Evolutionary conservation across 2,329 filamentous ascomycete species (phyloP).

Genomic region (Colletotrichum sp.): DNA sequence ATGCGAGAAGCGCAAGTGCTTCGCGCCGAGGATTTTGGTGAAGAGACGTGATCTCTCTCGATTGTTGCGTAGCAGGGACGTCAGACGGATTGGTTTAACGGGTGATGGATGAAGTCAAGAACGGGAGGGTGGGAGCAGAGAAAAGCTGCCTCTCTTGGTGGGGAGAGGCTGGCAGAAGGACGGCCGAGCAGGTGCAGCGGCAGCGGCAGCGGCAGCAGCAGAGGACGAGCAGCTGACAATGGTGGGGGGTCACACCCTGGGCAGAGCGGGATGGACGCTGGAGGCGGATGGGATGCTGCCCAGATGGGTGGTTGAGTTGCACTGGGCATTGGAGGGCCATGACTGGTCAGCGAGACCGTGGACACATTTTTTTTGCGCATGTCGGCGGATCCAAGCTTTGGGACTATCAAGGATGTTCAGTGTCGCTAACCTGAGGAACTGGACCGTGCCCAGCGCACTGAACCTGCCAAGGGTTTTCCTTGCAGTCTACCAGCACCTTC

Average conservation of each 20-base stretch:
- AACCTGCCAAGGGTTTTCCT: not conserved
- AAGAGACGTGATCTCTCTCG: not conserved
- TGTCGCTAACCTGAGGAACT: not conserved
- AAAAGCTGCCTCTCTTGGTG: constrained; percentile 17
- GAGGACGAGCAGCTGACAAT: constrained; percentile 10
- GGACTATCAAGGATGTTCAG: not conserved
- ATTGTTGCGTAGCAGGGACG: not conserved
- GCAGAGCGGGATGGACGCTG: not conserved
- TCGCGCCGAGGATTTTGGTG: not conserved
- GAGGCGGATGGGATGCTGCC: not conserved
- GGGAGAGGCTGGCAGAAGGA: constrained; percentile 17
- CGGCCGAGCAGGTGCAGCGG: not conserved
- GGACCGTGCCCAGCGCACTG: not conserved
- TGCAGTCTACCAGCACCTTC: not conserved
- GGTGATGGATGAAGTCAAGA: not conserved
- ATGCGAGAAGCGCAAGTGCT: not conserved
- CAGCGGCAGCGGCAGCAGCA: not conserved
- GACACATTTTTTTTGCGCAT: constrained; percentile 2
- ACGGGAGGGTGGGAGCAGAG: constrained; percentile 1
- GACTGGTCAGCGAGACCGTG: constrained; percentile 2
- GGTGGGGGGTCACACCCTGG: constrained; percentile 6
- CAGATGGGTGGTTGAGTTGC: not conserved
- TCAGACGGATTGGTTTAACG: not conserved
- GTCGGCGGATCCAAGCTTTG: not conserved
- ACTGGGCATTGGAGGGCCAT: constrained; percentile 2